Evolutionary conservation across 768 basidiomycete genomes (phyloP), one percentile per base, ranked within the genome.

Genomic region (Russula sp.): DNA sequence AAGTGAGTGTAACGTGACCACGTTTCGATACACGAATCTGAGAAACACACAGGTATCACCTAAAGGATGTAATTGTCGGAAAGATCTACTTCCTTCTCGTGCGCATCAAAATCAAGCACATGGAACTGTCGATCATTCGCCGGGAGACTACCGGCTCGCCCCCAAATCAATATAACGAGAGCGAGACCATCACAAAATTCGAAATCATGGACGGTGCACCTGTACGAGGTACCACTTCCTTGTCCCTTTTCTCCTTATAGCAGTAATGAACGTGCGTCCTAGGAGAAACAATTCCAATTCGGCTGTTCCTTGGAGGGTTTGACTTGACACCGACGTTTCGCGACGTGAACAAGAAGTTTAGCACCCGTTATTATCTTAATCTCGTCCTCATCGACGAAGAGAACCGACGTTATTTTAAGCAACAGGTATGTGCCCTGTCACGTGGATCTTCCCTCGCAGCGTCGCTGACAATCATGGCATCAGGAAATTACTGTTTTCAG

Each of bases 121-220:
- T 98, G 96, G 95, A 99, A 73, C 80, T 98, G 32, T 98, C 94
- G 16, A 98, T 98, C 72, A 98, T 99, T 68, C 87, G 96, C 44
- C 84, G 95, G 22, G 97, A 98, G 75, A 99, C 97, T 22, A 98
- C 96, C 0, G 96, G 96, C 13, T 83, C 94, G 14, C 92, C 92
- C 2, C 97, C 97, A n/a, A 99, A 98, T 70, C 94, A 95, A 76
- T 98, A 99, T 75, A 99, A 98, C 73, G 96, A 99, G 75, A 93
- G 90, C 70, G 95, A 98, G 73, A 98, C 95, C 8, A 98, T 99
- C 70, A 98, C 97, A 9, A 98, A 98, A 76, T 98, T 98, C 71
- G 97, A 98, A 76, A 97, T 98, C 68, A 97, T 97, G 95, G 95
- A 98, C 73, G 94, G 95, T 2, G 93, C 95, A 7, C 96, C 96